Percentiles rank a stretch among this genome's conserved stretches.
Evolutionary conservation across 169 alveolate genomes (phyloP).

Genomic region (Plasmodium fragile): DNA sequence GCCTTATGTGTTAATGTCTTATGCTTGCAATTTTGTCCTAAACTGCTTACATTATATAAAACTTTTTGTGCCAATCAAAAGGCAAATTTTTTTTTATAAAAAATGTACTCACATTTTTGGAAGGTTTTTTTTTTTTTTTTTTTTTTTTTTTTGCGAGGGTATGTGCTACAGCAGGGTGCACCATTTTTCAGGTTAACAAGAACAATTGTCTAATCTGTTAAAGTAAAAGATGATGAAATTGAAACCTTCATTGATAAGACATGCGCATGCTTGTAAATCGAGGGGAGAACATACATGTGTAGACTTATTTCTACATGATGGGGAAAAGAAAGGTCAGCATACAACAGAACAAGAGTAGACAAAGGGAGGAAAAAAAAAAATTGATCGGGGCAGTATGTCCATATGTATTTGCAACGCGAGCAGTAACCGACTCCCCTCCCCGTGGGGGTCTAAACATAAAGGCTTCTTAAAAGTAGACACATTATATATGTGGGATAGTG

Average conservation of each 20-base stretch:
- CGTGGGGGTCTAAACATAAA: neutral
- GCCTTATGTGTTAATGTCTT: neutral
- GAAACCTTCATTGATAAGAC: neutral
- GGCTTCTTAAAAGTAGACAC: neutral
- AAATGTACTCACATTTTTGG: neutral
- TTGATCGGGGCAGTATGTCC: neutral
- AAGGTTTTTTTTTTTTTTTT: neutral
- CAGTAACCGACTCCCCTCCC: neutral
- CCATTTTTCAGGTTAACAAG: neutral
- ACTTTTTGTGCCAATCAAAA: neutral
- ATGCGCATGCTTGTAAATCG: neutral
- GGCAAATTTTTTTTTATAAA: neutral
- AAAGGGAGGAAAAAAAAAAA: neutral
- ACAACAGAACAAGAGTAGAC: slow-evolving; percentile 24
- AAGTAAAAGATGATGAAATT: neutral
- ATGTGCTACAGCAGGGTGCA: neutral
- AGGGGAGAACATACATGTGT: neutral
- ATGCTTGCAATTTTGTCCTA: neutral
- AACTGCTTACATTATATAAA: neutral
- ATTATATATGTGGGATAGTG: neutral
- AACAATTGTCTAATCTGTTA: neutral
- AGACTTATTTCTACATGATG: slow-evolving; percentile 18
- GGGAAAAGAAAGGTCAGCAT: neutral
- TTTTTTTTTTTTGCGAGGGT: neutral
- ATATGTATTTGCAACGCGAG: neutral